Percentiles rank a stretch among this genome's conserved stretches.
These are phyloP conservation scores for Knoxdaviesia capensis DNA, from an alignment of 2,329 filamentous ascomycete genomes.

Conservation along the genomic window DNA sequence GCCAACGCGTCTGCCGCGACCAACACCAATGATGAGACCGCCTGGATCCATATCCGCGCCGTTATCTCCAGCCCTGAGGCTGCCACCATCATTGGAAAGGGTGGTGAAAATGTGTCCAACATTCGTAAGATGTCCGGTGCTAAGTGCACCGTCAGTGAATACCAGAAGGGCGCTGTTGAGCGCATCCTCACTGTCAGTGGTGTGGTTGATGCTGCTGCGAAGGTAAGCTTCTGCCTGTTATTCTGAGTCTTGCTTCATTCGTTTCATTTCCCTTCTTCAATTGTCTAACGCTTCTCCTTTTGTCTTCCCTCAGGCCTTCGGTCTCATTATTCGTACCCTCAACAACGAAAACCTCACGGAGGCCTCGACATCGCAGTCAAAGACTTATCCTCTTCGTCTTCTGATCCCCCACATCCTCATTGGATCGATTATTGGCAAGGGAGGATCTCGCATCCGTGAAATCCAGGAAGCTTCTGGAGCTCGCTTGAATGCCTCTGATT, in stretches of 20 bases:
- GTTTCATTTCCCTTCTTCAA: not conserved
- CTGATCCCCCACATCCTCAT: conserved; percentile 94
- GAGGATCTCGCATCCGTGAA: conserved; percentile 85
- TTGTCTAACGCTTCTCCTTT: not conserved
- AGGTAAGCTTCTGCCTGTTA: conserved; percentile 33
- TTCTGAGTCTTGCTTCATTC: conserved; percentile 3
- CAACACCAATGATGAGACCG: conserved; percentile 64
- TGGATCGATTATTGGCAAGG: conserved; percentile 96
- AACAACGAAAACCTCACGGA: conserved; percentile 89
- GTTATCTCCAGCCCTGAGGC: conserved; percentile 96
- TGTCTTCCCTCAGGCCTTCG: conserved; percentile 50
- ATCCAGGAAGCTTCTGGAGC: conserved; percentile 97
- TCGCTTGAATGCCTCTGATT: conserved; percentile 87
- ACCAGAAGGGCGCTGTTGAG: conserved; percentile 90
- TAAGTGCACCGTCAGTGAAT: conserved; percentile 98
- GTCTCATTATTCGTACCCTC: conserved; percentile 89
- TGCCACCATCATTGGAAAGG: conserved; percentile 95
- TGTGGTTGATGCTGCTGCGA: conserved; percentile 87
- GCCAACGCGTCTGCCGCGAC: conserved; percentile 16
- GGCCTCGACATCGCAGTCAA: conserved; percentile 79
- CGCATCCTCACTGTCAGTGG: conserved; percentile 95
- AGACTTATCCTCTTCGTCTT: conserved; percentile 89
- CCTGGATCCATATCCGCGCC: conserved; percentile 91
- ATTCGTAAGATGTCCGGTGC: conserved; percentile 88
- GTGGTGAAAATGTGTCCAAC: conserved; percentile 94